Percentiles rank a stretch among this genome's conserved stretches.
Evolutionary conservation across 2,329 filamentous ascomycete genomes (phyloP).

Genomic region (Aspergillus hiratsukae): DNA sequence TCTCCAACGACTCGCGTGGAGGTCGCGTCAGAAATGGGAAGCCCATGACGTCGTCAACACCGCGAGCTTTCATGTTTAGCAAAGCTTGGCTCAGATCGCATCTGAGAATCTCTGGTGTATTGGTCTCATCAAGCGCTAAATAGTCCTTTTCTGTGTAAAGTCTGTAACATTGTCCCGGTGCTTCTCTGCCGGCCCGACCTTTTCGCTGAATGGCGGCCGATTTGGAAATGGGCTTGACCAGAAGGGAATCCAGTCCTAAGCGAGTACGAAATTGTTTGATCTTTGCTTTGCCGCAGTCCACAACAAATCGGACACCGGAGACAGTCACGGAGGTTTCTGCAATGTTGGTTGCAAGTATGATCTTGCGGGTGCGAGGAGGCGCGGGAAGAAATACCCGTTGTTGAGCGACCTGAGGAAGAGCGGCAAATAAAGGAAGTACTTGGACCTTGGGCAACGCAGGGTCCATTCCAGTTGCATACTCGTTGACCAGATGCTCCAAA

Average conservation of each 20-base stretch:
- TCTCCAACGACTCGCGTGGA: slow-evolving; percentile 70
- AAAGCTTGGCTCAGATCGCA: slow-evolving; percentile 84
- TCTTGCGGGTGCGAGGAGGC: slow-evolving; percentile 71
- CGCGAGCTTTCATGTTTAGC: slow-evolving; percentile 88
- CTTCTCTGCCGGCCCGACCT: slow-evolving; percentile 90
- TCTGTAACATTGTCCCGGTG: slow-evolving; percentile 80
- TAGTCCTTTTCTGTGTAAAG: slow-evolving; percentile 82
- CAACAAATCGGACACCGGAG: slow-evolving; percentile 82
- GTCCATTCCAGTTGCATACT: slow-evolving; percentile 68
- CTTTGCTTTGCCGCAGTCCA: slow-evolving; percentile 92
- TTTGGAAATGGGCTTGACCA: slow-evolving; percentile 86
- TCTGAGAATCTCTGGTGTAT: slow-evolving; percentile 82
- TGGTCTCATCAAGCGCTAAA: slow-evolving; percentile 63
- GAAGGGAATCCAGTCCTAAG: slow-evolving; percentile 82
- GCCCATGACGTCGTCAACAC: slow-evolving; percentile 71
- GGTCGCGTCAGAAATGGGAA: slow-evolving; percentile 87
- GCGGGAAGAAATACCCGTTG: slow-evolving; percentile 78
- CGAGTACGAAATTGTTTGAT: slow-evolving; percentile 83
- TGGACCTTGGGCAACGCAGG: slow-evolving; percentile 65
- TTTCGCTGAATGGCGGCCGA: slow-evolving; percentile 89
- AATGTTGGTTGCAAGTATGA: slow-evolving; percentile 93
- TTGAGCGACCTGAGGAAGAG: slow-evolving; percentile 80
- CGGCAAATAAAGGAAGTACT: slow-evolving; percentile 81
- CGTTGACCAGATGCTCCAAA: slow-evolving; percentile 73
- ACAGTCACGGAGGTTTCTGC: slow-evolving; percentile 98